Base-by-base conservation (phyloP, 2,329 filamentous ascomycete genomes). In the Colletotrichum simmondsii region DNA sequence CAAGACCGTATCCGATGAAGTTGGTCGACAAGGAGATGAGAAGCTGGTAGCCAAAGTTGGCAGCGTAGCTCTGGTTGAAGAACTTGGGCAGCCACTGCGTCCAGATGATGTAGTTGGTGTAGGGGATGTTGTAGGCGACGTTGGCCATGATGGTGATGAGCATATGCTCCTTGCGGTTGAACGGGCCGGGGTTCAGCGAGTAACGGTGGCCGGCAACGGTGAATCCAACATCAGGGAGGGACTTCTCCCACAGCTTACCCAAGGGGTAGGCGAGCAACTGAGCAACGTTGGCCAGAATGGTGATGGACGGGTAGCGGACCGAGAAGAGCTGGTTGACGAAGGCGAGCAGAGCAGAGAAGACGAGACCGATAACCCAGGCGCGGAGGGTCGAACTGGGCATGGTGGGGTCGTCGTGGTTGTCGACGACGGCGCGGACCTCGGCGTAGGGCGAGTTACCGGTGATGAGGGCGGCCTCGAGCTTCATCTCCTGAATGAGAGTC, bases 131-230 rank as follows among this genome's bases (percentile, higher is more conserved):
- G 75, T 79, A 83, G 24, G 82, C 81, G 16, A 85, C 86, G 77
- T 90, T 90, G 64, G 90, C 86, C 85, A 88, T 87, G 76, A 87
- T 84, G n/a, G 85, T 85, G 68, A 89, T 84, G 37, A 89, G 79
- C 78, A 85, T 85, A 78, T 89, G 87, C 78, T 89, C 87, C 77
- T 89, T 89, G 76, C 84, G 84, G 75, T 83, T 87, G 77, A 89
- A 89, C 0, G 83, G 83, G 1, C 86, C 86, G 0, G 87, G 85
- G 75, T 87, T 88, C 28, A 87, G 79, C 19, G 79, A 82, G 76
- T 83, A 81, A 11, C 79, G 79, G 16, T 78, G 71, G 3, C 81
- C 81, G 71, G 78, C 80, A 7, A 77, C 73, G 19, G 74, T 77
- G 64, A 83, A 81, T 10, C 80, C 77, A 22, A 78, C 73, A 54